phyloP scores from a whole-genome alignment of 169 alveolate genomes.

The Cystoisospora suis region DNA sequence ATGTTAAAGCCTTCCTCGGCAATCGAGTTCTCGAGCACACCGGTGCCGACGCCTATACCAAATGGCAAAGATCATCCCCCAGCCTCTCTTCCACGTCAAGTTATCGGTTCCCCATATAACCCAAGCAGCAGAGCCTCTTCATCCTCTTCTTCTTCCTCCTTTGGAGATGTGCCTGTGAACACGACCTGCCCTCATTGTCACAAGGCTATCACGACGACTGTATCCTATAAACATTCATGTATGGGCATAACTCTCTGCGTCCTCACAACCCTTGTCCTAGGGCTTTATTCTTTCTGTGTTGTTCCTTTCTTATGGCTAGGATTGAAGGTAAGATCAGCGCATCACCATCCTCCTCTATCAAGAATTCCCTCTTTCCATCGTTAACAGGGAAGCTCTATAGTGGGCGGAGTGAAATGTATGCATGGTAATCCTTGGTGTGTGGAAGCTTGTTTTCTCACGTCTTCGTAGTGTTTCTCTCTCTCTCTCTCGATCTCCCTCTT shows the following conservation, averaged over 20 bases:
- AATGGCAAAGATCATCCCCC: background rate
- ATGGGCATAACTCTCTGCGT: constrained; percentile 37
- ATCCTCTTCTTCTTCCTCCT: background rate
- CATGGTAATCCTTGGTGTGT: no score
- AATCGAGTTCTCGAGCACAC: background rate
- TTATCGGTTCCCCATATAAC: background rate
- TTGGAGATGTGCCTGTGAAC: constrained; percentile 36
- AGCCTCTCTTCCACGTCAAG: background rate
- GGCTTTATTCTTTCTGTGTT: constrained; percentile 16
- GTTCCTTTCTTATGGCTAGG: constrained; percentile 45
- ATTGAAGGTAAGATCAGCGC: background rate
- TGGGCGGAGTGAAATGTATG: no score
- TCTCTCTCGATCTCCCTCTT: no score
- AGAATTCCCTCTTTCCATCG: no score
- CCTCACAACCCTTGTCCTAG: constrained; percentile 21
- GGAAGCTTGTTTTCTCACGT: no score
- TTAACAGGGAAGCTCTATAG: no score
- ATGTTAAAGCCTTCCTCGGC: background rate
- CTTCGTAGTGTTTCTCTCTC: no score
- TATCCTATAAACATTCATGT: constrained; percentile 33
- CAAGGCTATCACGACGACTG: constrained; percentile 42
- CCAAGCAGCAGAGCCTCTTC: background rate
- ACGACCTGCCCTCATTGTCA: constrained; percentile 52
- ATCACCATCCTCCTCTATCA: background rate
- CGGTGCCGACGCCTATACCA: constrained; percentile 4